Conservation (phyloP, 2,329 filamentous ascomycete species). For the Cladosporium sp. region DNA sequence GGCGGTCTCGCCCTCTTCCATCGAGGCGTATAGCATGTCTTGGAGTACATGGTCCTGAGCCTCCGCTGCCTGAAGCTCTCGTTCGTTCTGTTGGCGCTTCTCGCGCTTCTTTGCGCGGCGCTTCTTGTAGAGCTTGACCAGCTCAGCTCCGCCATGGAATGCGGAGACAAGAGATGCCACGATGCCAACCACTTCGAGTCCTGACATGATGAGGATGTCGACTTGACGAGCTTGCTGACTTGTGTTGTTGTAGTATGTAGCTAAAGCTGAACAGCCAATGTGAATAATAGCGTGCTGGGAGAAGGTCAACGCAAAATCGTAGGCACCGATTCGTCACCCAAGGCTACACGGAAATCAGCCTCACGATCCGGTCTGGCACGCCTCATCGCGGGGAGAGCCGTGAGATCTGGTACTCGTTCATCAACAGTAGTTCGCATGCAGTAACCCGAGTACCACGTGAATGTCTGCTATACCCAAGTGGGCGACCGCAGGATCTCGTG, state of each 20-base stretch:
- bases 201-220: conserved; percentile 16
- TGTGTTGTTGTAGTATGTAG: not conserved
- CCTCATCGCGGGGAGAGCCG: not conserved
- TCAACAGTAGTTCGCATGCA: not conserved
- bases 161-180: conserved; percentile 41
- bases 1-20: conserved; percentile 37
- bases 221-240: not conserved
- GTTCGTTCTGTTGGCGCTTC: not conserved
- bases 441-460: too few relatives aligned
- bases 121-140: conserved; percentile 34
- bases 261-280: not conserved
- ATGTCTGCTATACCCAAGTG: too few relatives aligned
- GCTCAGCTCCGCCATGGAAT: conserved; percentile 39
- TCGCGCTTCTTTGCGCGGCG: conserved; percentile 19
- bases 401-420: not conserved
- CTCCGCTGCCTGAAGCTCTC: conserved; percentile 14
- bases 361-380: not conserved
- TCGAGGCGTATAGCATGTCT: conserved; percentile 35
- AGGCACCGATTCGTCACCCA: not conserved
- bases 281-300: too few relatives aligned
- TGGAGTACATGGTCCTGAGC: conserved; percentile 27
- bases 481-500: not conserved
- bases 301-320: too few relatives aligned
- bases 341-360: not conserved
- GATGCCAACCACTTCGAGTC: conserved; percentile 34